Evolutionary conservation across 2,329 filamentous ascomycete species (phyloP), one percentile per base, ranked within the genome.

Genomic region (Aspergillus carbonarius): DNA sequence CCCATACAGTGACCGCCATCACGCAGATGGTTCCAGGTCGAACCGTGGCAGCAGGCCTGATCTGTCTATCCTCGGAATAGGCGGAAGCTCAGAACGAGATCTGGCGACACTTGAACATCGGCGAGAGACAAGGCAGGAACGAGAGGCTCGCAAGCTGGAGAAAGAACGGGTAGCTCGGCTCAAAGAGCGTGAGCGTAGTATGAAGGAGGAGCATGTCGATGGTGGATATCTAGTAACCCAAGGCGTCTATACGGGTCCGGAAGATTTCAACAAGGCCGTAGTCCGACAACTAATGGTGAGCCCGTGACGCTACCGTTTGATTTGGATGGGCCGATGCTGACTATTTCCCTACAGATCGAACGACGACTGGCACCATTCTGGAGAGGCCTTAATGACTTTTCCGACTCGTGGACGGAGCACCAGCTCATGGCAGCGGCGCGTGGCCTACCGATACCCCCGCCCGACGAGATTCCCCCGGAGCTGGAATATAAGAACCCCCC

Each of bases 171-270:
- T 84, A 15, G 82, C 85, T 37, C 83, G 95, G 58, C 77, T 89
- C 44, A 92, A 92, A 73, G 95, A 99, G 74, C 86, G 95, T 49
- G 93, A 96, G 74, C 85, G 90, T 64, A 99, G 95, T 71, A 87
- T 98, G 79, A 87, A 83, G 63, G 93, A 97, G 68, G 95, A 99
- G 72, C 87, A 93, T 73, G 90, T 98, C 3, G 95, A 99, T 75
- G 95, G 95, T 18, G 95, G 95, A 20, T 99, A 88, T 77, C 79
- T 99, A 49, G 95, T 99, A 32, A 99, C 95, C 0, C 85, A 96
- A 71, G 95, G 95, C 35, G 91, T 93, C 51, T 99, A 99, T 72
- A 93, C 91, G 20, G 93, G 93, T 0, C 81, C 87, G 0, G 95
- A 99, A 76, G 95, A 99, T 76, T 99, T 93, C 73, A 96, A 86